phyloP scores from a whole-genome alignment of 139 green algal genomes.

The Haematococcus lacustris region DNA sequence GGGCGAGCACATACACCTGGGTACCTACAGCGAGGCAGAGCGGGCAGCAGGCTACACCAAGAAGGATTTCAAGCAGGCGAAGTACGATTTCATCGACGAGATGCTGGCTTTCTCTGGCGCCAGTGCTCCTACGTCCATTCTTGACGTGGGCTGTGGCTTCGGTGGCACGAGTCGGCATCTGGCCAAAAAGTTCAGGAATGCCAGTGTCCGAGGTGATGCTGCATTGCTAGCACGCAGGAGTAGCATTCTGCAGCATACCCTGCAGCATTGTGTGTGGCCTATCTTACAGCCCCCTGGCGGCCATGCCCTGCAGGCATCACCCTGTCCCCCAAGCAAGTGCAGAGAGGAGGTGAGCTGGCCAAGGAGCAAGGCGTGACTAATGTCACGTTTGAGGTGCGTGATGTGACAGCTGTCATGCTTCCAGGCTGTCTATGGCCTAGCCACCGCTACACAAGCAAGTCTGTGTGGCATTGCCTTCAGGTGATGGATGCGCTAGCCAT shows the following conservation, averaged over 20 bases:
- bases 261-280: too few species aligned
- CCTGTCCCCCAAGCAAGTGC: constrained; percentile 78
- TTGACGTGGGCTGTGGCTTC: constrained; percentile 94
- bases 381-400: constrained; percentile 48
- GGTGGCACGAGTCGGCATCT: constrained; percentile 81
- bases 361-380: constrained; percentile 68
- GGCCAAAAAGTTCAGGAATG: constrained; percentile 63
- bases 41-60: constrained; percentile 61
- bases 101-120: constrained; percentile 69
- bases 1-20: constrained; percentile 96
- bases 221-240: too few species aligned
- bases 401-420: neutral
- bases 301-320: constrained; percentile 77
- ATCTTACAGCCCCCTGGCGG: too few species aligned
- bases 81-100: constrained; percentile 87
- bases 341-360: constrained; percentile 75
- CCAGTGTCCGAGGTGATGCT: too few species aligned
- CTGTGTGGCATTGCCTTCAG: constrained; percentile 22
- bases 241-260: too few species aligned
- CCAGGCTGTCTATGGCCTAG: too few species aligned
- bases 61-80: constrained; percentile 92
- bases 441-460: neutral
- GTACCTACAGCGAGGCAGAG: constrained; percentile 83
- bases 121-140: constrained; percentile 42
- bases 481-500: constrained; percentile 95